A percentile compares a stretch with the other conserved stretches of the same genome.
Evolutionary conservation across 352 stramenopile species (phyloP).

Genomic region (Phytophthora hibernalis): DNA sequence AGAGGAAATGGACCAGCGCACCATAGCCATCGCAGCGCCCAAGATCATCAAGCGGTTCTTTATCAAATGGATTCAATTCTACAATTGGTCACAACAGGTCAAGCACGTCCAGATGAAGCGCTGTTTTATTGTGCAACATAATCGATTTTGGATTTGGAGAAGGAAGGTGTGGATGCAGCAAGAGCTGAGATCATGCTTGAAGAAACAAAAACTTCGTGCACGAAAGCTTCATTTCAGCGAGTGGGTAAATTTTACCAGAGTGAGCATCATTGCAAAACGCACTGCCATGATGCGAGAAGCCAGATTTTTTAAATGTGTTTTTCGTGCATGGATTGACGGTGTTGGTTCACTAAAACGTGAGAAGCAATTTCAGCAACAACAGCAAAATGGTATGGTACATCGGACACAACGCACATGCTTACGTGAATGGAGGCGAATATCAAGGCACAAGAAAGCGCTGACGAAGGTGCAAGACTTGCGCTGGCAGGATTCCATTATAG

Average conservation of each 20-base stretch:
- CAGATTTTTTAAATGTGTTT: constrained; percentile 31
- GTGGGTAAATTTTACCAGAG: constrained; percentile 65
- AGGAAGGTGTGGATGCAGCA: constrained; percentile 60
- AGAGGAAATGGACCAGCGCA: constrained; percentile 53
- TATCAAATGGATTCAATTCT: constrained; percentile 61
- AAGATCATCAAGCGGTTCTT: constrained; percentile 70
- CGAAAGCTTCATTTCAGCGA: constrained; percentile 48
- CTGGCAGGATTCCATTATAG: constrained; percentile 25
- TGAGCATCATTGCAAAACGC: constrained; percentile 59
- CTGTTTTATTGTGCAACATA: constrained; percentile 60
- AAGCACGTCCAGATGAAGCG: constrained; percentile 53
- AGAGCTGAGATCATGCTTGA: constrained; percentile 40
- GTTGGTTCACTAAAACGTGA: constrained; percentile 21
- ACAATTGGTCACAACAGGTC: constrained; percentile 57
- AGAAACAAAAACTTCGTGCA: constrained; percentile 32
- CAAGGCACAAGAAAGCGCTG: constrained; percentile 31
- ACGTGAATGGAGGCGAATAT: constrained; percentile 35
- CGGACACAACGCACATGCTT: constrained; percentile 34
- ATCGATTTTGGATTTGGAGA: constrained; percentile 73
- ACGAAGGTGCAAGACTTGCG: constrained; percentile 30
- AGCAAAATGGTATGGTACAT: constrained; percentile 6
- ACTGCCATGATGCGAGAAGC: constrained; percentile 36
- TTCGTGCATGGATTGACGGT: constrained; percentile 49
- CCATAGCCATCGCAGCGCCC: constrained; percentile 49
- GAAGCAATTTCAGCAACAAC: constrained; percentile 16